Conservation (phyloP, 345 rosid genomes). For the Cardiospermum halicacabum region DNA sequence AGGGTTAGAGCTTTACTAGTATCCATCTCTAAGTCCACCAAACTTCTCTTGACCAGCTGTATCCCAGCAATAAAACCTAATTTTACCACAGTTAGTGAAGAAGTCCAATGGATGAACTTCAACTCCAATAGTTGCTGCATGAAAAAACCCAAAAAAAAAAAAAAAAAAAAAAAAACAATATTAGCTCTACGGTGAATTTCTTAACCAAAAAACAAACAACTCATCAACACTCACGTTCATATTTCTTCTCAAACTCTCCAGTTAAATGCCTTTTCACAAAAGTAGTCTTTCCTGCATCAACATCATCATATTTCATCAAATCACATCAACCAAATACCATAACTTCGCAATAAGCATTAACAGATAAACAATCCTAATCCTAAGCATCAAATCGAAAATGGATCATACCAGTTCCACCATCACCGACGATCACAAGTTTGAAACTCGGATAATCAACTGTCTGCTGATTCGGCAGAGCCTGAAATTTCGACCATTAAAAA, state of each 20-base stretch:
- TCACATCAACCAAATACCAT: not conserved
- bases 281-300: conserved; percentile 55
- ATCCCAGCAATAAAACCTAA: conserved; percentile 50
- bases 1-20: too few species aligned
- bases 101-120: conserved; percentile 52
- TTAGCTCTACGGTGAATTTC: too few species aligned
- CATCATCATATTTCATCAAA: too few species aligned
- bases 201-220: not conserved
- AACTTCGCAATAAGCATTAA: not conserved
- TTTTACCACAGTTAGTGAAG: conserved; percentile 43
- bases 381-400: not conserved
- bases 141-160: not conserved
- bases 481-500: not conserved
- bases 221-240: conserved; percentile 51
- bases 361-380: not conserved
- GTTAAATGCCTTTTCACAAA: conserved; percentile 73
- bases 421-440: conserved; percentile 47
- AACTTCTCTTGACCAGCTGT: conserved; percentile 54
- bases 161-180: too few species aligned
- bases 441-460: conserved; percentile 41
- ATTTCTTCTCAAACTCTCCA: conserved; percentile 76
- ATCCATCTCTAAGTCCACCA: conserved; percentile 50
- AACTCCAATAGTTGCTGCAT: conserved; percentile 45
- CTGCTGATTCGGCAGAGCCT: conserved; percentile 42
- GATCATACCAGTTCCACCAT: conserved; percentile 40